These are phyloP conservation scores for Podaxis sp. DNA, from an alignment of 768 basidiomycete species.

Conservation along the genomic window DNA sequence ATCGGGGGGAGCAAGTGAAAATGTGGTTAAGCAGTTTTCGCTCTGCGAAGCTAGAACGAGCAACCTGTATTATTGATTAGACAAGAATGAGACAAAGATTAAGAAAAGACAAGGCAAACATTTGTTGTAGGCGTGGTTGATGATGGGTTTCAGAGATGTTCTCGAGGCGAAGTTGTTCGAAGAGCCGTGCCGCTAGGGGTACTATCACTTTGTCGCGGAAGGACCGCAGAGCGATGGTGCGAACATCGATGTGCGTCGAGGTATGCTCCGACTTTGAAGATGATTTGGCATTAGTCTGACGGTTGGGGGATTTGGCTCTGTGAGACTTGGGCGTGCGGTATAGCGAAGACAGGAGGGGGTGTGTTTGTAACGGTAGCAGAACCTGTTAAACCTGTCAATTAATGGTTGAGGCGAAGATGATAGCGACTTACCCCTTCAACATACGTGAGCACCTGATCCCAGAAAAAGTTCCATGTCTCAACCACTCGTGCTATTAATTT, in stretches of 20 bases:
- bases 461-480: conserved; percentile 93
- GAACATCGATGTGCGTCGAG: conserved; percentile 66
- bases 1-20: conserved; percentile 56
- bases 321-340: conserved; percentile 62
- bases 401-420: not conserved
- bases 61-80: conserved; percentile 42
- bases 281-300: conserved; percentile 44
- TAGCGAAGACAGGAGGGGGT: conserved; percentile 60
- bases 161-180: conserved; percentile 51
- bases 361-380: conserved; percentile 35
- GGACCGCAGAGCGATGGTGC: conserved; percentile 72
- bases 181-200: conserved; percentile 56
- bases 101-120: conserved; percentile 42
- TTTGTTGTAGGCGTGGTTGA: conserved; percentile 76
- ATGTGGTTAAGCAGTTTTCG: conserved; percentile 53
- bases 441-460: conserved; percentile 85
- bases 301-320: conserved; percentile 45
- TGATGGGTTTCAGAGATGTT: conserved; percentile 57
- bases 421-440: conserved; percentile 70
- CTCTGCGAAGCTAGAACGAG: conserved; percentile 74
- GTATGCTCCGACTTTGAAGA: conserved; percentile 34
- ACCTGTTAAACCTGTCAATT: conserved; percentile 23
- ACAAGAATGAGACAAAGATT: not conserved
- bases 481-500: conserved; percentile 75
- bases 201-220: conserved; percentile 81